Conservation (phyloP, 2,329 filamentous ascomycete genomes). For the Pseudogymnoascus pannorum region DNA sequence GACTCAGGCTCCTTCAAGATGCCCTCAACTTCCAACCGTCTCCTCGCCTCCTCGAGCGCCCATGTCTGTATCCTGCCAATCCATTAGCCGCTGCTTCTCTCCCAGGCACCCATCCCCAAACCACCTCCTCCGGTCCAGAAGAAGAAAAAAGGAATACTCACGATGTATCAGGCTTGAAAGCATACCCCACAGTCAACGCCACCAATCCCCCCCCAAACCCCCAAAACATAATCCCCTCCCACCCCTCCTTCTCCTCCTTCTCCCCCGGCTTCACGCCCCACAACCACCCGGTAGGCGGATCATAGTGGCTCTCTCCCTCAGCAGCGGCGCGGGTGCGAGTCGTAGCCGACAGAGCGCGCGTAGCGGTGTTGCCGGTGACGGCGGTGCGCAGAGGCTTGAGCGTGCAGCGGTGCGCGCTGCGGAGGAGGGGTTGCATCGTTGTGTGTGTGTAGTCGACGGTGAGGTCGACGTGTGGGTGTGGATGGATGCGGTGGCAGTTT, state of each 20-base stretch:
- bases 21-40: slow-evolving; percentile 91
- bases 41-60: slow-evolving; percentile 93
- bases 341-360: not conserved
- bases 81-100: slow-evolving; percentile 26
- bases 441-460: not conserved
- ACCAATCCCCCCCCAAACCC: slow-evolving; percentile 75
- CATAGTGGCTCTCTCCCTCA: slow-evolving; percentile 54
- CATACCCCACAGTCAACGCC: slow-evolving; percentile 71
- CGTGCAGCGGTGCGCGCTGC: not conserved
- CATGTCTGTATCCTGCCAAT: slow-evolving; percentile 86
- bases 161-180: slow-evolving; percentile 98
- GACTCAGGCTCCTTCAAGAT: slow-evolving; percentile 73
- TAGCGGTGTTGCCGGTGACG: not conserved
- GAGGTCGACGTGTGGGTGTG: not conserved
- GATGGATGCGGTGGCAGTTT: not conserved
- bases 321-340: slow-evolving; percentile 14
- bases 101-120: slow-evolving; percentile 3
- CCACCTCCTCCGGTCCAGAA: not conserved
- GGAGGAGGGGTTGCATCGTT: not conserved
- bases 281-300: slow-evolving; percentile 85
- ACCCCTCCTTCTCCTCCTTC: slow-evolving; percentile 93
- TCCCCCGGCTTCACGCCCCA: slow-evolving; percentile 91
- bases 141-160: slow-evolving; percentile 47
- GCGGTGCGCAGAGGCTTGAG: not conserved
- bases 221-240: slow-evolving; percentile 81